phyloP scores from a whole-genome alignment of 768 basidiomycete genomes.

The Podaxis sp. region DNA sequence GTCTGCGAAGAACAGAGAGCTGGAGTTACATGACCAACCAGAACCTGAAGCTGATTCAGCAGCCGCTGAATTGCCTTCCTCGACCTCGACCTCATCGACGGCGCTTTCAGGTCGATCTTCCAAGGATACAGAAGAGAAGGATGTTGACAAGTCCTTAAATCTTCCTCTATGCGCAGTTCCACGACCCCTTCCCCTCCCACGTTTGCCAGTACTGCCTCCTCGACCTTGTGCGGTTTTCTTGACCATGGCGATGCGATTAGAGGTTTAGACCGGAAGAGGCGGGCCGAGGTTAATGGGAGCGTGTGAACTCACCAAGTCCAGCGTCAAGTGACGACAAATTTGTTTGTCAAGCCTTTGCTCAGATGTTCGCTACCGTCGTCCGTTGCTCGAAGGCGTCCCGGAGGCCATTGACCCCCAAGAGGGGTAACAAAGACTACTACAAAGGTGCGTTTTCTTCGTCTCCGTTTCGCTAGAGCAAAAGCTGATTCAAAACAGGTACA shows the following conservation, averaged over 20 bases:
- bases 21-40: slow-evolving; percentile 1
- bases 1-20: background rate
- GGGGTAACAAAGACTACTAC: slow-evolving; percentile 95
- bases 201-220: slow-evolving; percentile 28
- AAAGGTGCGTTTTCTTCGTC: slow-evolving; percentile 64
- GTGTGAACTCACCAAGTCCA: background rate
- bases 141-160: background rate
- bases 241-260: slow-evolving; percentile 29
- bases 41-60: slow-evolving; percentile 21
- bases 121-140: background rate
- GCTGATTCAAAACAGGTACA: slow-evolving; percentile 51
- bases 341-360: slow-evolving; percentile 15
- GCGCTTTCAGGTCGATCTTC: slow-evolving; percentile 58
- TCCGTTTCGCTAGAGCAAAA: background rate
- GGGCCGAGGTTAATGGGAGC: background rate
- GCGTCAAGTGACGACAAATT: slow-evolving; percentile 6
- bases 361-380: slow-evolving; percentile 70
- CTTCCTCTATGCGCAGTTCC: slow-evolving; percentile 27
- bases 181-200: slow-evolving; percentile 38
- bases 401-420: slow-evolving; percentile 78
- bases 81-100: slow-evolving; percentile 46
- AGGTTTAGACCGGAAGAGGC: background rate
- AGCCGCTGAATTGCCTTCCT: slow-evolving; percentile 33
- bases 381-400: slow-evolving; percentile 83
- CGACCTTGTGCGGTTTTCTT: slow-evolving; percentile 38